Conservation (phyloP, 2,329 filamentous ascomycete genomes). For the Penicillium sp. region DNA sequence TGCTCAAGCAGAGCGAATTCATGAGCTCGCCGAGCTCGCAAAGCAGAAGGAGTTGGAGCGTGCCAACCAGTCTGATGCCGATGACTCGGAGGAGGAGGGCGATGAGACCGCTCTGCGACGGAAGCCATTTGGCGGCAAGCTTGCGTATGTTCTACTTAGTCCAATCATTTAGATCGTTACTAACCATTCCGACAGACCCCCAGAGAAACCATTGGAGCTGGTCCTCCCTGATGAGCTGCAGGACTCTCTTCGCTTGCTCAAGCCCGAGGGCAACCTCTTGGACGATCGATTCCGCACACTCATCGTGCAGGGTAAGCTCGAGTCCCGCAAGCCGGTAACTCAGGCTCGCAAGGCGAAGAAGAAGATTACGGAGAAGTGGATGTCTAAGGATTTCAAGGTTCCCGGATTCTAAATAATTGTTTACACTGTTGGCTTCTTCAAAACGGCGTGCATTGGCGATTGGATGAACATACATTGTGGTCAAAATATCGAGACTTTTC, state of each 20-base stretch:
- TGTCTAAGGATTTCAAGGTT: conserved; percentile 87
- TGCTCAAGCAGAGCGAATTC: conserved; percentile 70
- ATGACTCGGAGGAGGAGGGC: conserved; percentile 52
- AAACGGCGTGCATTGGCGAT: conserved; percentile 25
- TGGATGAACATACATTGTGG: conserved; percentile 25
- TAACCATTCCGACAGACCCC: conserved; percentile 43
- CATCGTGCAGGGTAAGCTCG: conserved; percentile 84
- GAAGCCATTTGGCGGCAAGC: conserved; percentile 69
- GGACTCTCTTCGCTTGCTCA: conserved; percentile 76
- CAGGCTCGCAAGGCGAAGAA: conserved; percentile 81
- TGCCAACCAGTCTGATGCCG: conserved; percentile 36
- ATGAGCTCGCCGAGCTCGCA: conserved; percentile 61
- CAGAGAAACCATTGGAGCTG: conserved; percentile 77
- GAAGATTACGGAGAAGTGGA: conserved; percentile 92
- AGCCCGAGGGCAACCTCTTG: conserved; percentile 93
- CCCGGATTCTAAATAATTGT: conserved; percentile 31
- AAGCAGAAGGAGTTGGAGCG: conserved; percentile 54
- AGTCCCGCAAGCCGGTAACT: conserved; percentile 74
- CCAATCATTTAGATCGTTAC: conserved; percentile 4
- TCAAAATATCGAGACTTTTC: conserved; percentile 9
- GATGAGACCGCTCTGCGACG: conserved; percentile 68
- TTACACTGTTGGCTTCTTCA: conserved; percentile 19
- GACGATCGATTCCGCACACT: conserved; percentile 90
- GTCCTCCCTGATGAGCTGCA: conserved; percentile 81
- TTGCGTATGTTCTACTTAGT: conserved; percentile 40